Evolutionary conservation across 176 grass and related monocot species (phyloP).

Genomic region (Poa annua): DNA sequence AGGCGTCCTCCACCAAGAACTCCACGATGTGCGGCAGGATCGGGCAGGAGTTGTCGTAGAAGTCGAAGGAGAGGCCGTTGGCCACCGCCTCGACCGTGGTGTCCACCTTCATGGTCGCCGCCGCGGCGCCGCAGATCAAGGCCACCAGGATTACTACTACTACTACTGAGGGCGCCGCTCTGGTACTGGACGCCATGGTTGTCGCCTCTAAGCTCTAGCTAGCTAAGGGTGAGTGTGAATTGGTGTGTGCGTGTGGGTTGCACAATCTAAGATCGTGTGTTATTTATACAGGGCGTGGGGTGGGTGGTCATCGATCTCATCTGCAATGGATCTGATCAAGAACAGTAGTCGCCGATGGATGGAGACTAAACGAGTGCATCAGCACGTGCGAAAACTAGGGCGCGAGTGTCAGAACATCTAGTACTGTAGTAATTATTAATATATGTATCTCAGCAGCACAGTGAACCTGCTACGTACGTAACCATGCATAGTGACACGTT

Average conservation of each 20-base stretch:
- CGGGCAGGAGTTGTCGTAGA: conserved; percentile 51
- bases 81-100: background rate
- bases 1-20: conserved; percentile 2
- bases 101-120: background rate
- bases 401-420: no score
- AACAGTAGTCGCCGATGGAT: background rate
- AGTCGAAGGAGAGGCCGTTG: conserved; percentile 32
- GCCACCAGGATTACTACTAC: background rate
- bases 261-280: background rate
- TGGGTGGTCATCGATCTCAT: background rate
- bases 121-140: background rate
- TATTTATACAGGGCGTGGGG: background rate
- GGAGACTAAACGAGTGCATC: background rate
- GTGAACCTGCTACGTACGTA: no score
- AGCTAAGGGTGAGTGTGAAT: background rate
- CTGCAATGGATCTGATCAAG: background rate
- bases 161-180: background rate
- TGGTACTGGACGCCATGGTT: background rate
- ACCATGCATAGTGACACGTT: no score
- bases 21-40: conserved; percentile 39
- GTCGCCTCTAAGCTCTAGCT: background rate
- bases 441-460: no score
- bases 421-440: no score
- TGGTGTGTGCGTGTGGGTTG: background rate
- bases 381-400: no score